Evolutionary conservation across 441 rosid genomes (phyloP).

Genomic region (Syzygium malaccense): DNA sequence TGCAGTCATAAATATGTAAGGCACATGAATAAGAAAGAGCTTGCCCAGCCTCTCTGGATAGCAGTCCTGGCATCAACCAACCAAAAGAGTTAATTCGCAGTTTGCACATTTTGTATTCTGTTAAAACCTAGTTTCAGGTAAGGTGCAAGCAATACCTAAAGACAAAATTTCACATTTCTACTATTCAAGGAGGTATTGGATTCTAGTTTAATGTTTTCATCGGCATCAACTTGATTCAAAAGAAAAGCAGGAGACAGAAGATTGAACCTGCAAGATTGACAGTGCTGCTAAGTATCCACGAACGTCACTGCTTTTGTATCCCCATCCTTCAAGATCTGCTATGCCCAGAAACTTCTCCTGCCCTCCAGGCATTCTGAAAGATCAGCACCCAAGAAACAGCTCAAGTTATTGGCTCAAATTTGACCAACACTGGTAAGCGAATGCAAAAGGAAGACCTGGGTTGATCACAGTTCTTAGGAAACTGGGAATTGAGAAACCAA

Average conservation of each 20-base stretch:
- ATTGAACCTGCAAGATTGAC: conserved; percentile 68
- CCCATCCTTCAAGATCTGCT: conserved; percentile 87
- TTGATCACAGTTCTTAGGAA: background rate
- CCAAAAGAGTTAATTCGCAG: background rate
- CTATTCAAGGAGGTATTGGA: background rate
- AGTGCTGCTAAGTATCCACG: conserved; percentile 66
- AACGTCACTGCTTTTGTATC: conserved; percentile 66
- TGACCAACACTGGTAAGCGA: background rate
- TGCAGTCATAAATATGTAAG: conserved; percentile 76
- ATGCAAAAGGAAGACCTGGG: background rate
- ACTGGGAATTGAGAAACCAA: background rate
- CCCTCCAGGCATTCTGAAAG: conserved; percentile 67
- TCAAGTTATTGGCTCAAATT: background rate
- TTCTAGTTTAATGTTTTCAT: background rate
- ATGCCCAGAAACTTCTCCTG: conserved; percentile 63
- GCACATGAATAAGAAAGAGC: conserved; percentile 54
- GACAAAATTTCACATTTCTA: background rate
- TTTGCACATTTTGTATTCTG: background rate
- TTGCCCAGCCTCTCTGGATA: conserved; percentile 91
- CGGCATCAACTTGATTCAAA: background rate
- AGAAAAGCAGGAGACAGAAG: background rate
- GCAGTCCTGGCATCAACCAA: conserved; percentile 52
- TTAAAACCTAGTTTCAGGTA: background rate
- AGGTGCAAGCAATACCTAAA: background rate
- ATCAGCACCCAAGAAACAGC: background rate